These are phyloP conservation scores for Plectranthus barbatus DNA, from an alignment of 257 asterid species.

Conservation along the genomic window DNA sequence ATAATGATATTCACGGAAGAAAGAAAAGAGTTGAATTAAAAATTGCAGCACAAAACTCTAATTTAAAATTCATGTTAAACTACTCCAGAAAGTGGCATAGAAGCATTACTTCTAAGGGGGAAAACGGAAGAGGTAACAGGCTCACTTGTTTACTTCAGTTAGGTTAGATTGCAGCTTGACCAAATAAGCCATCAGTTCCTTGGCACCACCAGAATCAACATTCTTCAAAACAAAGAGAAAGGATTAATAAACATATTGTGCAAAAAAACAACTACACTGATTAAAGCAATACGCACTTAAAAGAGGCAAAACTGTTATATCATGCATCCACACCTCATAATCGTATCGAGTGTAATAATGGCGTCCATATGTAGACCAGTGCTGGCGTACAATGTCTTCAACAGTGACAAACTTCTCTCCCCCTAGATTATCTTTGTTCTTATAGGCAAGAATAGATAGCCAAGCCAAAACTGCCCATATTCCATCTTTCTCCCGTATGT, in stretches of 20 bases:
- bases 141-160: slow-evolving; percentile 74
- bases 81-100: no score
- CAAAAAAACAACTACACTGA: neutral
- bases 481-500: slow-evolving; percentile 97
- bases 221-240: slow-evolving; percentile 41
- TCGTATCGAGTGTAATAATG: slow-evolving; percentile 97
- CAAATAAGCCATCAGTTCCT: slow-evolving; percentile 85
- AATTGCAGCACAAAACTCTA: neutral
- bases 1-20: no score
- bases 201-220: slow-evolving; percentile 81
- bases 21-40: neutral
- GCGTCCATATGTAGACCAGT: slow-evolving; percentile 92
- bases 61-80: neutral
- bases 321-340: slow-evolving; percentile 56
- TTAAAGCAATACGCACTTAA: neutral
- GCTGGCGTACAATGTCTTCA: slow-evolving; percentile 94
- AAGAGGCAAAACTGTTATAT: neutral
- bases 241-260: neutral
- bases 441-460: slow-evolving; percentile 84
- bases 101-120: no score
- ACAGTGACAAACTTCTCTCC: slow-evolving; percentile 76
- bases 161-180: slow-evolving; percentile 84
- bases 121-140: neutral
- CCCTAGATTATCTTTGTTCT: slow-evolving; percentile 68
- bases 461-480: slow-evolving; percentile 99